Evolutionary conservation across 495 filamentous ascomycete genomes (phyloP).

Genomic region (Massariosphaeria phaeospora): DNA sequence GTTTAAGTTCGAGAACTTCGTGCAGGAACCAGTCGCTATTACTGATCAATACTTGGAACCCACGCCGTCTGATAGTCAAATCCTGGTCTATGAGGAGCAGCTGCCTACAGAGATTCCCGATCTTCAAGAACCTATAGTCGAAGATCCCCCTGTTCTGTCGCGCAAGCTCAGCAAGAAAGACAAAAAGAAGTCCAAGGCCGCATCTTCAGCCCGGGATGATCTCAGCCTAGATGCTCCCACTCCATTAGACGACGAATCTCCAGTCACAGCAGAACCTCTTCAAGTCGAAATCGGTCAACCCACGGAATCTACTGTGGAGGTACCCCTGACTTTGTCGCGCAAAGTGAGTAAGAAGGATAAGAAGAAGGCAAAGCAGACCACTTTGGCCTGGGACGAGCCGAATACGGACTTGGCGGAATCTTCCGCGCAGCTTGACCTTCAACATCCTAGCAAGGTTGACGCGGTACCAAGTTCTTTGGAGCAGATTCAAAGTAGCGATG

Average conservation of each 20-base stretch:
- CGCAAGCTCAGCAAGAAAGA: constrained; percentile 25
- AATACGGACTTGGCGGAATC: background rate
- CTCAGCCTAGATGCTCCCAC: background rate
- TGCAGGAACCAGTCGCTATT: no score
- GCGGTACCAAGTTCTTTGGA: background rate
- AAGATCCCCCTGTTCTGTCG: background rate
- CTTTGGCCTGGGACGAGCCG: background rate
- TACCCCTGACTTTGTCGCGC: background rate
- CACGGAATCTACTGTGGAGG: background rate
- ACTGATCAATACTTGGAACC: no score
- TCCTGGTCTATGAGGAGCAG: no score
- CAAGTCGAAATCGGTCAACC: background rate
- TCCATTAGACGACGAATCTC: no score
- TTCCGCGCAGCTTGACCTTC: background rate
- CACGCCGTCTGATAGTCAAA: background rate
- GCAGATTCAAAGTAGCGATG: no score
- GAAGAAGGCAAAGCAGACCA: constrained; percentile 16
- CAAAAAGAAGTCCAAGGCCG: constrained; percentile 14
- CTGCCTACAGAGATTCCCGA: no score
- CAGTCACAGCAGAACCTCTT: background rate
- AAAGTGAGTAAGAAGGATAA: constrained; percentile 25
- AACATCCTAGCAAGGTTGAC: background rate
- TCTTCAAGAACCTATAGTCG: background rate
- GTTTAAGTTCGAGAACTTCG: no score
- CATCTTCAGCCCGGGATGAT: no score